Base-by-base conservation (phyloP, 352 stramenopile species). In the Phytophthora hybrid region DNA sequence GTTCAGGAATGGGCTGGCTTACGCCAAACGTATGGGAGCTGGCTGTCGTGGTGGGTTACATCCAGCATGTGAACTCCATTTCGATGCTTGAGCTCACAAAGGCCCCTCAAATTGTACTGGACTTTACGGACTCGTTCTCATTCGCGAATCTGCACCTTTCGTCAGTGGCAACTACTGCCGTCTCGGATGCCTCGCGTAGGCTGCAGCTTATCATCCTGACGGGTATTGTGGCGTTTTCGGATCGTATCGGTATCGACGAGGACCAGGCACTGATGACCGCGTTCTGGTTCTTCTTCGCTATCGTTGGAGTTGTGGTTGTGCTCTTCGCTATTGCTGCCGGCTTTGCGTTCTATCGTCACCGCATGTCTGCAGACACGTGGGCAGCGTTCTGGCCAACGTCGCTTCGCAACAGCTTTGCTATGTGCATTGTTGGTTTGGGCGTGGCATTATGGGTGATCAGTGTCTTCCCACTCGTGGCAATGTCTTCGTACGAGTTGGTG, bases 61-160 rank as follows among this genome's bases (percentile, higher is more conserved):
- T 92, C 59, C 88, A 95, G 69, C 83, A 92, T 47, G 52, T 95
- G 44, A 81, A 82, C 55, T 90, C 86, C 19, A 80, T 95, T 47
- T 93, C 86, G 32, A 87, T 93, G 78, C 71, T 91, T n/a, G 84
- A 89, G 55, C 68, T 93, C 13, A 88, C 81, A 14, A 93, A 93
- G 58, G 82, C 87, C n/a, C 88, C 88, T 60, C 84, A 93, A 63
- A 84, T 92, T 49, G 79, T 92, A 31, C 61, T 93, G 39, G 83
- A 92, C 59, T 94, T 93, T 46, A 88, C 82, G 5, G 88, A 95
- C 59, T 89, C 85, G 58, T 92, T 95, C 64, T 87, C 87, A 11
- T 95, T 86, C 72, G 74, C 79, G 4, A 93, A 91, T 53, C 80
- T 91, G 53, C 77, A 92, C 21, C 14, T 91, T 11, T 73, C 80